Evolutionary conservation across 2,329 filamentous ascomycete species (phyloP).

Genomic region (Magnaporthales sp.): DNA sequence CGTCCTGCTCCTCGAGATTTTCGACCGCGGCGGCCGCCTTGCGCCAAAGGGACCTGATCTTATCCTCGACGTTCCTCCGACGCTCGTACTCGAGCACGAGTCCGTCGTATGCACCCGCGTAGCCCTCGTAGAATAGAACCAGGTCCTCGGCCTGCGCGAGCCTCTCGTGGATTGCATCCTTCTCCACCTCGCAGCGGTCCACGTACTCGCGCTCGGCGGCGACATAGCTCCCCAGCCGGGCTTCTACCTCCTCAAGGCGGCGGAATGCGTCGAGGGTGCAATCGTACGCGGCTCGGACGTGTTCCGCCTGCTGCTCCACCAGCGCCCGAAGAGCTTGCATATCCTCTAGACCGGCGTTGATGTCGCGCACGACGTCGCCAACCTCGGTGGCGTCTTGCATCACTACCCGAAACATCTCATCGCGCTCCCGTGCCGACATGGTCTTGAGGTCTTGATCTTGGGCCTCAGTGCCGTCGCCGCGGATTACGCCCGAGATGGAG

Average conservation of each 20-base stretch:
- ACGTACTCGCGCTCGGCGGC: constrained; percentile 56
- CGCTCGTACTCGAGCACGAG: constrained; percentile 78
- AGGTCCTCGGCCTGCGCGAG: constrained; percentile 71
- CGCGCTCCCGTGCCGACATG: constrained; percentile 65
- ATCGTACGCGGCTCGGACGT: constrained; percentile 43
- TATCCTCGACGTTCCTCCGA: constrained; percentile 62
- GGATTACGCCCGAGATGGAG: constrained; percentile 59
- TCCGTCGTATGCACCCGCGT: constrained; percentile 74
- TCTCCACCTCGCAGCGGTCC: constrained; percentile 65
- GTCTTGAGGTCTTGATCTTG: constrained; percentile 45
- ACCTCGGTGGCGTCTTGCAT: constrained; percentile 60
- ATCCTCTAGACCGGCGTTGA: constrained; percentile 64
- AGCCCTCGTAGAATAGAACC: constrained; percentile 77
- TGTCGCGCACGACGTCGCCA: constrained; percentile 57
- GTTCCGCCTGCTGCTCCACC: constrained; percentile 55
- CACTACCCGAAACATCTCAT: constrained; percentile 77
- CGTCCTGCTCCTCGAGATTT: constrained; percentile 65
- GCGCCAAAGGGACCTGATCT: constrained; percentile 64
- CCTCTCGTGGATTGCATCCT: constrained; percentile 56
- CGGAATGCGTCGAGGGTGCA: constrained; percentile 55
- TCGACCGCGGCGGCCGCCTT: constrained; percentile 73
- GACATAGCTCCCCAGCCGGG: constrained; percentile 56
- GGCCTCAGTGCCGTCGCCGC: constrained; percentile 41
- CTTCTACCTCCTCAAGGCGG: constrained; percentile 59
- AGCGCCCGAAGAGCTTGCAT: constrained; percentile 66